Percentiles rank a stretch among this genome's conserved stretches.
Evolutionary conservation across 164 flowering plant species (phyloP).

Genomic region (Kalanchoe fedtschenkoi): DNA sequence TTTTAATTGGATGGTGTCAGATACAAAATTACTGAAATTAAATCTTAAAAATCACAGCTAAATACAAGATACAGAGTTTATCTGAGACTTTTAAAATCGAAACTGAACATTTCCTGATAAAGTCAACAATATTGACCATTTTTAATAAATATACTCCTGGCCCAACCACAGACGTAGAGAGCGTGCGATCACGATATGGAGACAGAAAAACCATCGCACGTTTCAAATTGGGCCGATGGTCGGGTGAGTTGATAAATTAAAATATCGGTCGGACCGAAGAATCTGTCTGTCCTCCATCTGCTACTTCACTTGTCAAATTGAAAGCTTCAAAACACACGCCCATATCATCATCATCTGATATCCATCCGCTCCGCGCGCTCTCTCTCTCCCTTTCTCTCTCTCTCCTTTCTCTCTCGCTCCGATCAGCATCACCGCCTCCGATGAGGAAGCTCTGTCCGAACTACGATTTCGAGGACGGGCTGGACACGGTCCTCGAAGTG

Average conservation of each 20-base stretch:
- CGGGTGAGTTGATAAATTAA: constrained; percentile 33
- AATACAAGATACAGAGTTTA: too few species aligned
- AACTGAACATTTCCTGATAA: too few species aligned
- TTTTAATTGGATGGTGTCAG: too few species aligned
- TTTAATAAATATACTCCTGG: not conserved
- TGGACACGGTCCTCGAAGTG: constrained; percentile 87
- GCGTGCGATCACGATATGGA: constrained; percentile 42
- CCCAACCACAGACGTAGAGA: too few species aligned
- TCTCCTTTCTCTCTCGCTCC: not conserved
- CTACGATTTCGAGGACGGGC: constrained; percentile 61
- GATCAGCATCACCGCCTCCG: not conserved
- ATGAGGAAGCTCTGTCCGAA: constrained; percentile 94
- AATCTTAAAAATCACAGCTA: too few species aligned
- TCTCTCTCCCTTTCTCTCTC: constrained; percentile 7
- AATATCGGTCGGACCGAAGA: not conserved
- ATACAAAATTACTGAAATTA: too few species aligned
- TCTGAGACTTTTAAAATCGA: too few species aligned
- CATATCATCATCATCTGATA: not conserved
- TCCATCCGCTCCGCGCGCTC: not conserved
- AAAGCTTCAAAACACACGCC: not conserved
- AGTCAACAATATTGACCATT: too few species aligned
- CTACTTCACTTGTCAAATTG: constrained; percentile 7
- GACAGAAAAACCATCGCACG: constrained; percentile 24
- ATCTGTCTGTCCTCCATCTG: constrained; percentile 12
- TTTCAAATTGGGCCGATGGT: constrained; percentile 16